Base-by-base conservation (phyloP, 225 moss, liverwort and hornwort species). In the Lunularia cruciata region DNA sequence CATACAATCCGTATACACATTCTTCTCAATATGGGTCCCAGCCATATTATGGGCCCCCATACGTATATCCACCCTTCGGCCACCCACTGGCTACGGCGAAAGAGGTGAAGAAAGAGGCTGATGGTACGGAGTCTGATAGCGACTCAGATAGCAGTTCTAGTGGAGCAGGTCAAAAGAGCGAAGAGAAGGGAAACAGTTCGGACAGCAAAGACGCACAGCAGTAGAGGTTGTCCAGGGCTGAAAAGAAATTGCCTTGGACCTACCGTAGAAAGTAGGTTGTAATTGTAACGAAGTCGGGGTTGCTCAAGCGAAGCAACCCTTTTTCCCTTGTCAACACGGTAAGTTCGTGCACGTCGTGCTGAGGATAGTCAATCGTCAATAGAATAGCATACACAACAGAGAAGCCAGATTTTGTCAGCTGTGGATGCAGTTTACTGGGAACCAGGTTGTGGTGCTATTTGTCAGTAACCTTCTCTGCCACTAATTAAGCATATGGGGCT, bases 11-110 rank as follows among this genome's bases (percentile, higher is more conserved):
- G 47, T 89, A 84, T 70, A 61, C 89, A 46, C 77, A 83, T 47
- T 78, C 47, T 56, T 38, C 79, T 14, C 87, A 82, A 57, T 64
- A 79, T 35, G 75, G 83, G 20, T 79, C 84, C 60, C 87, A 84
- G 16, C 83, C 90, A 57, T 92, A 79, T 68, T 92, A 84, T 33
- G 84, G 76, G 14, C 84, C 85, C 42, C 82, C 86, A 0, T 88
- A 77, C 75, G 83, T 52, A 63, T 88, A 85, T 68, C 83, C 47
- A 71, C 79, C 58, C 43, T 73, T 72, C 49, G 59, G 69, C 48
- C 82, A 75, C 34, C 80, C 83, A 26, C 76, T 79, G 47, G 68
- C 32, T 53, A 19, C 34, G 52, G 78, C 47, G 33, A 46, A 60
- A 58, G 60, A 84, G 70, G 52, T 26, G 13, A 76, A 54, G 47